phyloP scores from a whole-genome alignment of 2,329 filamentous ascomycete genomes.

The Amphichorda felina region DNA sequence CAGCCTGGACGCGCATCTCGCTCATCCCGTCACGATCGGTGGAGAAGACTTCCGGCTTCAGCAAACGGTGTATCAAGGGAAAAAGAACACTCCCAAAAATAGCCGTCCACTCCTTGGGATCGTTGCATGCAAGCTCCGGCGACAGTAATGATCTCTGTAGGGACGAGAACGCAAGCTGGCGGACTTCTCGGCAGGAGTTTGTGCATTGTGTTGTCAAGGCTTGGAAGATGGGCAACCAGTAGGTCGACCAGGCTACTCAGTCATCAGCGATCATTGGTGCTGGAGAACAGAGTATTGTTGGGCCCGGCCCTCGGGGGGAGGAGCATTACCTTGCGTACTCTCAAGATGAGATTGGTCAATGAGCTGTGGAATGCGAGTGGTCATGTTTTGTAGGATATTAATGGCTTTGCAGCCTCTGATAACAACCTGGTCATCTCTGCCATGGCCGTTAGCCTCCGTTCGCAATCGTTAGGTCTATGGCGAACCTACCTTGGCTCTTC shows the following conservation, averaged over 20 bases:
- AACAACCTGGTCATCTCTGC: slow-evolving; percentile 41
- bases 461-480: not conserved
- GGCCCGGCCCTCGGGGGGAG: too few relatives aligned
- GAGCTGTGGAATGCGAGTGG: slow-evolving; percentile 67
- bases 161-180: slow-evolving; percentile 76
- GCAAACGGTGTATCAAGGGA: slow-evolving; percentile 71
- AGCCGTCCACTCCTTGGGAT: slow-evolving; percentile 85
- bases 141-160: slow-evolving; percentile 80
- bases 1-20: slow-evolving; percentile 84
- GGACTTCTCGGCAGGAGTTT: slow-evolving; percentile 87
- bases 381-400: slow-evolving; percentile 70
- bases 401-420: slow-evolving; percentile 71
- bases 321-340: slow-evolving; percentile 57
- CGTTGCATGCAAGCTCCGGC: slow-evolving; percentile 68
- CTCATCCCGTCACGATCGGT: slow-evolving; percentile 88
- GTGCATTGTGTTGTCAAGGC: slow-evolving; percentile 82
- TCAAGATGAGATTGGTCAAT: slow-evolving; percentile 93
- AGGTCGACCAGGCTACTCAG: slow-evolving; percentile 79
- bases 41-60: slow-evolving; percentile 92
- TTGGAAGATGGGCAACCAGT: slow-evolving; percentile 92
- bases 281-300: not conserved
- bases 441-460: not conserved
- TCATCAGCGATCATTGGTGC: not conserved
- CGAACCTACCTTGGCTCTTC: slow-evolving; percentile 13
- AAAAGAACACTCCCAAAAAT: slow-evolving; percentile 94